Conservation (phyloP, 2,329 filamentous ascomycete species). For the Pleurostoma richardsiae region DNA sequence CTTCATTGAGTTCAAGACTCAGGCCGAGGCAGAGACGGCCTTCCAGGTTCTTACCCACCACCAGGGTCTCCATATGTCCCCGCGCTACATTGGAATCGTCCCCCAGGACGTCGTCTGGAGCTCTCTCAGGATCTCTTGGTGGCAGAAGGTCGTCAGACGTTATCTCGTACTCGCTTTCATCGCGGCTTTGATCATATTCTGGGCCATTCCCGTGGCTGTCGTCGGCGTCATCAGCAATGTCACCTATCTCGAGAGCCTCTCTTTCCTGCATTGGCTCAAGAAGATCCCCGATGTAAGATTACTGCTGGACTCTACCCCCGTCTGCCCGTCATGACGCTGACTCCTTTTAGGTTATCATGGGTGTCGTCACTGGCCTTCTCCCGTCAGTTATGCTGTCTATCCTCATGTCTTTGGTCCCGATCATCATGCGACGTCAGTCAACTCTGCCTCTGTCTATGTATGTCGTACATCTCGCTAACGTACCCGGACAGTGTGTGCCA, state of each 20-base stretch:
- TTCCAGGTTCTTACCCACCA: slow-evolving; percentile 86
- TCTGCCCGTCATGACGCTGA: not conserved
- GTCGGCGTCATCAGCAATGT: slow-evolving; percentile 88
- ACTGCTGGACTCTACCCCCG: too few species aligned
- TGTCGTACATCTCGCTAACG: slow-evolving; percentile 1
- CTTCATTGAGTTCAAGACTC: slow-evolving; percentile 84
- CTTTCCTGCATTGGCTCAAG: slow-evolving; percentile 67
- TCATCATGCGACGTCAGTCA: slow-evolving; percentile 59
- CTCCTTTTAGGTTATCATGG: slow-evolving; percentile 50
- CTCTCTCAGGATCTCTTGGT: slow-evolving; percentile 79
- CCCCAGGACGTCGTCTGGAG: slow-evolving; percentile 85
- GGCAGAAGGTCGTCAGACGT: slow-evolving; percentile 72
- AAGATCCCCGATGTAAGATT: slow-evolving; percentile 50
- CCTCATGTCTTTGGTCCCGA: slow-evolving; percentile 80
- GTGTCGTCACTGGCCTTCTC: slow-evolving; percentile 78
- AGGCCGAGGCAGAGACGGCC: slow-evolving; percentile 79
- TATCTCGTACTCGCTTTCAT: slow-evolving; percentile 69
- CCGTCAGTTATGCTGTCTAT: slow-evolving; percentile 75
- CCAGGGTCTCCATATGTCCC: slow-evolving; percentile 79
- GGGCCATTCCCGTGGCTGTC: slow-evolving; percentile 68
- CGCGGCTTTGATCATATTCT: slow-evolving; percentile 78
- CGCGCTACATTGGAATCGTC: slow-evolving; percentile 76
- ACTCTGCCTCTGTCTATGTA: not conserved
- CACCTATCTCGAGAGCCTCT: slow-evolving; percentile 57
- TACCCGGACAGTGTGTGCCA: slow-evolving; percentile 60